Evolutionary conservation across 1,139 yeast species (phyloP), one percentile per base, ranked within the genome.

Genomic region (Yamadazyma diddensiae): DNA sequence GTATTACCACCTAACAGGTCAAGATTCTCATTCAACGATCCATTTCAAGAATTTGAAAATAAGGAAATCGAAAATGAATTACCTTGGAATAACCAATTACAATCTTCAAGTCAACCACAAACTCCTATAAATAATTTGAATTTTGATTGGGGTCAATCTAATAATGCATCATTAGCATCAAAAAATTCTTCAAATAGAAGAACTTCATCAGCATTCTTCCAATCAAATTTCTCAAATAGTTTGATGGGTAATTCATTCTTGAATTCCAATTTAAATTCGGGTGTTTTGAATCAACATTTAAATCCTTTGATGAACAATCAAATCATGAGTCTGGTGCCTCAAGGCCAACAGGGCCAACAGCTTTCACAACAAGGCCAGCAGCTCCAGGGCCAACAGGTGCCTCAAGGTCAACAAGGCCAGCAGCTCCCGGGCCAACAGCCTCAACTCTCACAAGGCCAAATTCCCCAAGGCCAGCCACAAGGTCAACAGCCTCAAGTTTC

Each of bases 1-100:
- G 35, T 29, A n/a, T 26, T 27, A 6, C 23, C 34, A 6, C 13
- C 25, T 12, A 22, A 22, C 13, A 65, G 86, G 43, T 78, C 85
- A n/a, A 65, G 87, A 44, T 81, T 81, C 48, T 65, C 81, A 10
- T 81, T 82, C 49, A 73, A 80, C 43, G 87, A 80, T 52, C 84
- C 86, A 9, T 79, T 80, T 27, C 31, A 33, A 6, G 39, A 35
- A 8, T 33, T 35, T 22, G 36, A 37, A 9, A n/a, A n/a, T n/a
- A n/a, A n/a, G n/a, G n/a, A n/a, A n/a, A n/a, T n/a, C n/a, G n/a
- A n/a, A n/a, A n/a, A n/a, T n/a, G n/a, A n/a, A n/a, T n/a, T n/a
- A n/a, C n/a, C n/a, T n/a, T 28, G 25, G 25, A 22, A 15, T 13
- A 41, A 33, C 18, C 38, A 37, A 9, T 20, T 43, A 11, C 55